phyloP scores from a whole-genome alignment of 306 rosid species.

The Begonia peltatifolia region DNA sequence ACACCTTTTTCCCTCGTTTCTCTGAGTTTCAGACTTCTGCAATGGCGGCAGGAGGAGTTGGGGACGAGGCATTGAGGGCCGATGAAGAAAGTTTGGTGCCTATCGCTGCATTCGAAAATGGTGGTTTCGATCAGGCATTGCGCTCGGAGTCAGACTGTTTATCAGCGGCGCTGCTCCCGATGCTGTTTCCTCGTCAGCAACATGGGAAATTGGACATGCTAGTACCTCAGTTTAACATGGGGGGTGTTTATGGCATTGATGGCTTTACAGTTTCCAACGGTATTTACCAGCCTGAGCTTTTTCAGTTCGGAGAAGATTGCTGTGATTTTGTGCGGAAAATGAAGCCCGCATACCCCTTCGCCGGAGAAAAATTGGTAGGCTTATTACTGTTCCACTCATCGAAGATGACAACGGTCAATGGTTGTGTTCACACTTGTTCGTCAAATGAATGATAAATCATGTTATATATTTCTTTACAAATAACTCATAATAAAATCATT shows the following conservation, averaged over 20 bases:
- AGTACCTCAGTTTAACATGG: neutral
- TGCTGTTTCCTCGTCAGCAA: neutral
- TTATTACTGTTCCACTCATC: neutral
- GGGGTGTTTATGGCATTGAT: neutral
- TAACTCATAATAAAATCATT: neutral
- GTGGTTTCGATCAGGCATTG: neutral
- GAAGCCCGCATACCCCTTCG: neutral
- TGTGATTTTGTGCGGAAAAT: neutral
- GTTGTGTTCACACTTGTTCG: neutral
- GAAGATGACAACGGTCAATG: neutral
- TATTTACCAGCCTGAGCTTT: neutral
- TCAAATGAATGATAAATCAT: neutral
- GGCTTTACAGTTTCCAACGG: neutral
- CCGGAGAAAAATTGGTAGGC: neutral
- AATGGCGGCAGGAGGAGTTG: neutral
- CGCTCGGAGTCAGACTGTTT: neutral
- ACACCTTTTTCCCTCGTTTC: neutral
- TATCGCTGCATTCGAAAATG: neutral
- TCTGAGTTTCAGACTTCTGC: neutral
- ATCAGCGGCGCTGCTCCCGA: neutral
- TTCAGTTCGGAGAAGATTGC: neutral
- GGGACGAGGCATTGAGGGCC: neutral
- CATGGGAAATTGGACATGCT: too few species aligned
- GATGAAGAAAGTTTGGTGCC: conserved; percentile 4
- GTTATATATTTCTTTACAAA: neutral